Evolutionary conservation across 306 rosid species (phyloP).

Genomic region (Vigna mungo): DNA sequence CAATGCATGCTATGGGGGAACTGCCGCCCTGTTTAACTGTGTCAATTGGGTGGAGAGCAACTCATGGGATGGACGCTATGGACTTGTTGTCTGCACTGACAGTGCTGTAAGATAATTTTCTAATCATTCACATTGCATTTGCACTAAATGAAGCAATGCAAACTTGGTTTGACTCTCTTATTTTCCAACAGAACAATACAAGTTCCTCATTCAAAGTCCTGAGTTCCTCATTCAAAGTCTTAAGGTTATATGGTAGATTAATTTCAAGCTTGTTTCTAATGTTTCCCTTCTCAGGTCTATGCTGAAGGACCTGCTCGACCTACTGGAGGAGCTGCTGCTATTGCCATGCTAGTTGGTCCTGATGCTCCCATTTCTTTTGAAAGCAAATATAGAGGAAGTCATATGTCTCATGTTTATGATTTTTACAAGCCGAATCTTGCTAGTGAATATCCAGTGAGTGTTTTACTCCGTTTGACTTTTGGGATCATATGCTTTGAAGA

Average conservation of each 20-base stretch:
- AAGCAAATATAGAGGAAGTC: conserved; percentile 94
- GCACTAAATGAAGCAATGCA: conserved; percentile 23
- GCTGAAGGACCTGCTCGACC: conserved; percentile 99
- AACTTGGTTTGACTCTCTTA: conserved; percentile 27
- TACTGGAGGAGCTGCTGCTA: conserved; percentile 99
- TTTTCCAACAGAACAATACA: neutral
- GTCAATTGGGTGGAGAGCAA: conserved; percentile 98
- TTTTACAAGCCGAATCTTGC: conserved; percentile 98
- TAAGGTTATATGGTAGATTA: conserved; percentile 24
- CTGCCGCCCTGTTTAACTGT: conserved; percentile 97
- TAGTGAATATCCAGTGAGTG: conserved; percentile 96
- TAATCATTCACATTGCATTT: conserved; percentile 34
- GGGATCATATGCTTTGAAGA: conserved; percentile 7
- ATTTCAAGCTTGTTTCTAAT: conserved; percentile 26
- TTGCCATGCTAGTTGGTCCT: conserved; percentile 92
- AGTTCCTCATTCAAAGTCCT: conserved; percentile 27
- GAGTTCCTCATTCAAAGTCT: conserved; percentile 24
- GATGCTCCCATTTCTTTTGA: conserved; percentile 95
- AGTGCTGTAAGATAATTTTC: conserved; percentile 77
- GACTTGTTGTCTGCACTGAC: conserved; percentile 97
- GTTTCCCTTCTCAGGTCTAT: conserved; percentile 74
- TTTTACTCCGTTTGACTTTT: conserved; percentile 14
- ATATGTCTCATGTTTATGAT: conserved; percentile 94
- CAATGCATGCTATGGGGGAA: conserved; percentile 99
- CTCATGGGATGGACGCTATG: conserved; percentile 99